A percentile compares a stretch with the other conserved stretches of the same genome.
Evolutionary conservation across 2,329 filamentous ascomycete species (phyloP).

Genomic region (Colletotrichum tropicale): DNA sequence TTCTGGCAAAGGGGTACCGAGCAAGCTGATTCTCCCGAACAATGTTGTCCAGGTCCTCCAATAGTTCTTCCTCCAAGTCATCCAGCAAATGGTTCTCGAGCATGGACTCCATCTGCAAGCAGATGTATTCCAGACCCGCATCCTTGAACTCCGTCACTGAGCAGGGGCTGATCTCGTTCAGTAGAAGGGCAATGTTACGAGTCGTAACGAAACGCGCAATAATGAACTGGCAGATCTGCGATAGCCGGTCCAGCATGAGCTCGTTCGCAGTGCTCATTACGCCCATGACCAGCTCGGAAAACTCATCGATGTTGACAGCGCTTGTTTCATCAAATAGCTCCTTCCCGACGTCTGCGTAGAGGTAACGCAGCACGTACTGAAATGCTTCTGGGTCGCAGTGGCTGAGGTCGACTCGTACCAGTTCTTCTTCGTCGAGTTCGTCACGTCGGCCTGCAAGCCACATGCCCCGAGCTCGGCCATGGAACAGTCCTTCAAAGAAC

Average conservation of each 20-base stretch:
- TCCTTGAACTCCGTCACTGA: constrained; percentile 87
- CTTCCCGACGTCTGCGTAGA: constrained; percentile 83
- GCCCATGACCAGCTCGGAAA: constrained; percentile 88
- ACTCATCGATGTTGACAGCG: constrained; percentile 75
- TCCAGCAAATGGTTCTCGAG: constrained; percentile 89
- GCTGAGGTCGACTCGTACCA: constrained; percentile 77
- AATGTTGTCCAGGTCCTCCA: constrained; percentile 78
- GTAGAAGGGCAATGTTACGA: constrained; percentile 82
- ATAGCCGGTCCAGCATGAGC: constrained; percentile 90
- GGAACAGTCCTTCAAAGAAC: constrained; percentile 90
- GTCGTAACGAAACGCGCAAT: constrained; percentile 85
- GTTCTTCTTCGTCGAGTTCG: constrained; percentile 35
- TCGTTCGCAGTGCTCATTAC: constrained; percentile 92
- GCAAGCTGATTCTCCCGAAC: constrained; percentile 84
- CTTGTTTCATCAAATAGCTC: constrained; percentile 83
- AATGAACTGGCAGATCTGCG: constrained; percentile 85
- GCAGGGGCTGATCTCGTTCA: constrained; percentile 87
- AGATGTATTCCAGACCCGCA: constrained; percentile 87
- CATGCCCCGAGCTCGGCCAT: constrained; percentile 82
- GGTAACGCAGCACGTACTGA: constrained; percentile 75
- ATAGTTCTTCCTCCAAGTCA: constrained; percentile 82
- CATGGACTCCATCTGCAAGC: constrained; percentile 88
- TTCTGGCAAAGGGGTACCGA: constrained; percentile 77
- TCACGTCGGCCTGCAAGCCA: constrained; percentile 80
- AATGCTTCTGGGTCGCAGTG: constrained; percentile 80